phyloP scores from a whole-genome alignment of 805 yeast species.

The Hanseniaspora lindneri region DNA sequence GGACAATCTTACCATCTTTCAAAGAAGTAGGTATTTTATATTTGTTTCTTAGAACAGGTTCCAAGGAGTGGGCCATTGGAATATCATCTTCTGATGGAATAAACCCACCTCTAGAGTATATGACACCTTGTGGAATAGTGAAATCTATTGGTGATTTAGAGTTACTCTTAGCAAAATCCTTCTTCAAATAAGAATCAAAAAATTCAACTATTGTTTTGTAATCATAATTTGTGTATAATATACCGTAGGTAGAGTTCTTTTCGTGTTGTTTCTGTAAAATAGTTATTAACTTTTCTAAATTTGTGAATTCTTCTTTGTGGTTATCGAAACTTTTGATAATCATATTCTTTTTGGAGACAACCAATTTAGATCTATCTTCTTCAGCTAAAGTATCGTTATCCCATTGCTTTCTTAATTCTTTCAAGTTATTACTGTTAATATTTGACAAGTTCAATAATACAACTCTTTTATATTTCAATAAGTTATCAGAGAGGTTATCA shows the following conservation, averaged over 20 bases:
- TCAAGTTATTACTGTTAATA: conserved; percentile 90
- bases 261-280: conserved; percentile 41
- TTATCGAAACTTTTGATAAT: conserved; percentile 90
- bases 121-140: conserved; percentile 77
- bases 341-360: conserved; percentile 87
- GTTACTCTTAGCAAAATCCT: conserved; percentile 86
- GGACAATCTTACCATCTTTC: conserved; percentile 72
- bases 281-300: conserved; percentile 47
- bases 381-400: conserved; percentile 35
- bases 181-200: conserved; percentile 62
- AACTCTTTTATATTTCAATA: conserved; percentile 63
- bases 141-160: conserved; percentile 72
- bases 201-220: conserved; percentile 85
- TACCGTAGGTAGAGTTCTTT: conserved; percentile 40
- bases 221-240: conserved; percentile 77
- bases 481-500: conserved; percentile 73
- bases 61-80: conserved; percentile 92
- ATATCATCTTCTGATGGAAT: conserved; percentile 82
- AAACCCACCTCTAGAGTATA: conserved; percentile 93
- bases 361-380: conserved; percentile 44
- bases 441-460: conserved; percentile 84
- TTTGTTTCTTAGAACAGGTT: conserved; percentile 79
- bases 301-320: conserved; percentile 70
- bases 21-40: conserved; percentile 85
- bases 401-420: conserved; percentile 90